These are phyloP conservation scores for Endothia cerciana DNA, from an alignment of 2,329 filamentous ascomycete species.

Conservation along the genomic window DNA sequence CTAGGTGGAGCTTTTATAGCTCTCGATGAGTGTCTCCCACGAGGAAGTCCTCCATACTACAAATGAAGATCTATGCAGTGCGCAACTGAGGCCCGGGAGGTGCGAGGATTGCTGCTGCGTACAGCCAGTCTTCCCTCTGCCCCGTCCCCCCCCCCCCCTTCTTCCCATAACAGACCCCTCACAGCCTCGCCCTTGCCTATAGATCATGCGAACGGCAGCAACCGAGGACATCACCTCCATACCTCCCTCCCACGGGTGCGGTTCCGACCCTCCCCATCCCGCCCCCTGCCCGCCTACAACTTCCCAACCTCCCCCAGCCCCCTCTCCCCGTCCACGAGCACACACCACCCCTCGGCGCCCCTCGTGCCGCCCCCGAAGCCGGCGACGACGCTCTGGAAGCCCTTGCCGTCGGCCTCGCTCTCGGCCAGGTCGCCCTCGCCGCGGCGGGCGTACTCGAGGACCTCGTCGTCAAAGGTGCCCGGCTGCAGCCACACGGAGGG, in stretches of 20 bases:
- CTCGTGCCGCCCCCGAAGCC: constrained; percentile 58
- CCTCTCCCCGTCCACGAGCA: constrained; percentile 79
- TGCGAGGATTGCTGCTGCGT: too few relatives aligned
- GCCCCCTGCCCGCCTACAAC: constrained; percentile 34
- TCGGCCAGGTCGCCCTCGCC: constrained; percentile 48
- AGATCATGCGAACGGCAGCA: neutral
- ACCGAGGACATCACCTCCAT: too few relatives aligned
- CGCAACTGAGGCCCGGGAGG: too few relatives aligned
- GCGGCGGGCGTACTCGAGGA: constrained; percentile 67
- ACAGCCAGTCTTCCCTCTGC: neutral
- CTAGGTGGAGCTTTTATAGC: too few relatives aligned
- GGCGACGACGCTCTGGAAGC: constrained; percentile 71
- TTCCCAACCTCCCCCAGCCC: constrained; percentile 62
- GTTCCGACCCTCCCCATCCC: neutral
- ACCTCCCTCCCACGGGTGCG: too few relatives aligned
- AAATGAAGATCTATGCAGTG: too few relatives aligned
- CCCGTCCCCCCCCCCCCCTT: too few relatives aligned
- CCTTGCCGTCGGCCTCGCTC: constrained; percentile 14
- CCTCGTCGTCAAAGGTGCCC: constrained; percentile 79
- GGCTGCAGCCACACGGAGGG: constrained; percentile 88
- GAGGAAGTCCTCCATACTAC: too few relatives aligned
- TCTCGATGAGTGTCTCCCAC: too few relatives aligned
- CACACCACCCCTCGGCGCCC: constrained; percentile 81
- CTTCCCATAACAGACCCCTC: neutral
- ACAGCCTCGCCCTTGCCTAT: neutral